phyloP scores from a whole-genome alignment of 2,329 filamentous ascomycete genomes.

The Periconia digitata region DNA sequence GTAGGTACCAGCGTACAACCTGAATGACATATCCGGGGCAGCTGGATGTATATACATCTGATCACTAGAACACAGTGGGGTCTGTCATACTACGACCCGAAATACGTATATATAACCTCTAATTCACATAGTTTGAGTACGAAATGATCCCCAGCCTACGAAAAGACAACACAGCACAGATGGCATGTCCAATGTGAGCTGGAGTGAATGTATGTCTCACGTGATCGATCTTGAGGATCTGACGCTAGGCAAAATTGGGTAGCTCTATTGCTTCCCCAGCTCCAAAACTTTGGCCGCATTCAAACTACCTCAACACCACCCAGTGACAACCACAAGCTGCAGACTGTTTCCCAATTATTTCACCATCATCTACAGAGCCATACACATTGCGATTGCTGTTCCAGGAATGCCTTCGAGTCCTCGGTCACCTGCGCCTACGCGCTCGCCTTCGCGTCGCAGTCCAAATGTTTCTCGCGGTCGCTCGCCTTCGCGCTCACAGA shows the following conservation, averaged over 20 bases:
- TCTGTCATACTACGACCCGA: too few species aligned
- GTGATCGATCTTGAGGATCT: constrained; percentile 10
- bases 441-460: constrained; percentile 25
- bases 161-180: too few species aligned
- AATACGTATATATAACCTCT: too few species aligned
- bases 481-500: constrained; percentile 29
- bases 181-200: constrained; percentile 6
- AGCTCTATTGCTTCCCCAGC: constrained; percentile 8
- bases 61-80: too few species aligned
- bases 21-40: too few species aligned
- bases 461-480: constrained; percentile 47
- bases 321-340: neutral
- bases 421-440: constrained; percentile 22
- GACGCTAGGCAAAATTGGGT: constrained; percentile 2
- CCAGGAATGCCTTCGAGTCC: constrained; percentile 19
- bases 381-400: neutral
- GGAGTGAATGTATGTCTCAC: constrained; percentile 9
- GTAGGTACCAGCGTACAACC: too few species aligned
- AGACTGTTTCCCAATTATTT: neutral
- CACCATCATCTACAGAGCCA: neutral
- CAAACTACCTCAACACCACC: neutral
- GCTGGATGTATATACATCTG: too few species aligned
- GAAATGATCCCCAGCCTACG: too few species aligned
- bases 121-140: too few species aligned
- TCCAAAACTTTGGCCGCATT: constrained; percentile 23